Percentiles rank a stretch among this genome's conserved stretches.
Conservation (phyloP, 257 asterid genomes). For the Ajuga chamaepitys region DNA sequence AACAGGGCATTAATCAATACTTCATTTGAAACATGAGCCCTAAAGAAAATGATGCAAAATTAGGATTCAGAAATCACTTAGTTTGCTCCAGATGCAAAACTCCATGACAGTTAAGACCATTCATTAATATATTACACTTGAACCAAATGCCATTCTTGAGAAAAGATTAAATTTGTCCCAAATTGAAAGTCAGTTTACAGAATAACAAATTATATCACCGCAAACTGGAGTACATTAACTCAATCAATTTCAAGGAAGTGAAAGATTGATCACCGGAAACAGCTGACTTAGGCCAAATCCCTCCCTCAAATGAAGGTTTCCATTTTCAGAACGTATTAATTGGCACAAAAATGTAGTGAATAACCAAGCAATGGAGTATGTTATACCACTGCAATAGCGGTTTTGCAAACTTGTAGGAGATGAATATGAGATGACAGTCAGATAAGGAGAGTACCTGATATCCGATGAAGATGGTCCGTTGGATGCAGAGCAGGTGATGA, state of each 20-base stretch:
- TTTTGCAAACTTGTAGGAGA: no score
- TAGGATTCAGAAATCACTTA: background rate
- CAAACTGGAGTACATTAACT: background rate
- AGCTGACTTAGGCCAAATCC: no score
- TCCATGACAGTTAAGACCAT: background rate
- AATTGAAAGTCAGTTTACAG: background rate
- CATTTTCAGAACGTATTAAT: no score
- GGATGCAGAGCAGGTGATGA: constrained; percentile 43
- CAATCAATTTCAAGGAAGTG: background rate
- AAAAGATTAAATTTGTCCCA: background rate
- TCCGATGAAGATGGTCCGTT: constrained; percentile 43
- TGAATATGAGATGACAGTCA: background rate
- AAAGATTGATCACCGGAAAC: no score
- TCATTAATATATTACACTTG: background rate
- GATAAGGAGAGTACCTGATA: constrained; percentile 27
- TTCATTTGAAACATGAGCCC: background rate
- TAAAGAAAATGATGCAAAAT: background rate
- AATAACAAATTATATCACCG: background rate
- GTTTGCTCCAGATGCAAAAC: background rate
- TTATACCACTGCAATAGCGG: no score
- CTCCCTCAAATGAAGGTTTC: no score
- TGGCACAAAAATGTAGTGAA: no score
- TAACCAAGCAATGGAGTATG: no score
- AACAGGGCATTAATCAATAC: background rate
- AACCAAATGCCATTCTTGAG: background rate